A percentile compares a stretch with the other conserved stretches of the same genome.
Conservation (phyloP, 2,329 filamentous ascomycete species). For the Nigrograna mackinnonii region DNA sequence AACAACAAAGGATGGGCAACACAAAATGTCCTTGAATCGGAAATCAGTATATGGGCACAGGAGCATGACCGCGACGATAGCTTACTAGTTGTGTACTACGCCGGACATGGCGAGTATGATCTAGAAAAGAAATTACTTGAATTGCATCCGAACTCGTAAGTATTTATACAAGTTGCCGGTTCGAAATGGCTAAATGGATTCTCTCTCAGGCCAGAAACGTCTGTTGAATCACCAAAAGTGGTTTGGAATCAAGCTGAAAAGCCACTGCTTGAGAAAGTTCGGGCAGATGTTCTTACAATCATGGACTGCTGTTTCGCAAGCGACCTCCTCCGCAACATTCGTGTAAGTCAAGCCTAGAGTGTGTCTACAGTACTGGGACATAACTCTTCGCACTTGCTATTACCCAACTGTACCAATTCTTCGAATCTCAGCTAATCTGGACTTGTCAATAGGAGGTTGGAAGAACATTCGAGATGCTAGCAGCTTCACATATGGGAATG, state of each 20-base stretch:
- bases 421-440: no score
- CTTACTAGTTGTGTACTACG: conserved; percentile 44
- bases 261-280: conserved; percentile 23
- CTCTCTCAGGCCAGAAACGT: conserved; percentile 5
- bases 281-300: conserved; percentile 41
- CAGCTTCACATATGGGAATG: no score
- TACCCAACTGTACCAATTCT: no score
- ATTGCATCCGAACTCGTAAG: conserved; percentile 19
- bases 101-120: conserved; percentile 36
- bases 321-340: conserved; percentile 33
- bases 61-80: conserved; percentile 33
- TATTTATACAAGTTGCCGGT: conserved; percentile 1
- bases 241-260: conserved; percentile 24
- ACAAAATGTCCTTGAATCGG: conserved; percentile 34
- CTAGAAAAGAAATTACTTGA: conserved; percentile 27
- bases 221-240: no score
- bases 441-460: no score
- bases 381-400: no score
- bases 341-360: no score
- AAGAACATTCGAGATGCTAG: no score
- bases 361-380: no score
- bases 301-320: conserved; percentile 43
- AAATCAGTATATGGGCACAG: conserved; percentile 30
- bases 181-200: conserved; percentile 1
- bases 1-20: conserved; percentile 33